A percentile compares a stretch with the other conserved stretches of the same genome.
Conservation (phyloP, 768 basidiomycete species). For the Tricholoma furcatifolium region DNA sequence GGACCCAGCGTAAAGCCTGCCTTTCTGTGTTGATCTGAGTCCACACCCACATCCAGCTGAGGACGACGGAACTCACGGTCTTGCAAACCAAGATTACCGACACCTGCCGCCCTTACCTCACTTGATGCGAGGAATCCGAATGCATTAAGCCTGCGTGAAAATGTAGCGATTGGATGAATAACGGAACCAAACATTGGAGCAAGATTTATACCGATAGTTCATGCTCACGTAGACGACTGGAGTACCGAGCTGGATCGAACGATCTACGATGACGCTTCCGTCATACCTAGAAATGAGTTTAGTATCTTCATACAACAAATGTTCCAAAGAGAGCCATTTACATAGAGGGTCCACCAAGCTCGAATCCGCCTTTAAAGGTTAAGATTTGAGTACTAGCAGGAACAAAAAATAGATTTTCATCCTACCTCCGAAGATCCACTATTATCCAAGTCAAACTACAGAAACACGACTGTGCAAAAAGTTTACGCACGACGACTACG, state of each 20-base stretch:
- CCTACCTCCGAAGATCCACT: conserved; percentile 37
- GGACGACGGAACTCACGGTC: conserved; percentile 41
- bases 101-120: conserved; percentile 41
- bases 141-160: conserved; percentile 12
- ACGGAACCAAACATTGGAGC: neutral
- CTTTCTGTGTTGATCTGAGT: neutral
- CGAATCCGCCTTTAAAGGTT: conserved; percentile 26
- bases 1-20: conserved; percentile 53
- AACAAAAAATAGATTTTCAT: neutral
- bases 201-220: conserved; percentile 42
- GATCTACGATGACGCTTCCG: conserved; percentile 39
- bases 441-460: neutral
- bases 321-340: conserved; percentile 32
- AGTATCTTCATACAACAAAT: neutral
- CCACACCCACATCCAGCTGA: neutral
- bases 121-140: conserved; percentile 46
- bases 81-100: conserved; percentile 57
- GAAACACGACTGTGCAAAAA: neutral
- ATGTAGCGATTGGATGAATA: neutral
- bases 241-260: conserved; percentile 36
- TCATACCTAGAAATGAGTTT: conserved; percentile 32
- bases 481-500: conserved; percentile 34
- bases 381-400: neutral
- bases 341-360: conserved; percentile 27
- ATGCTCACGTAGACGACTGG: conserved; percentile 52